Percentiles rank a stretch among this genome's conserved stretches.
phyloP scores from a whole-genome alignment of 2,329 filamentous ascomycete genomes.

The Chaetomium globosum region DNA sequence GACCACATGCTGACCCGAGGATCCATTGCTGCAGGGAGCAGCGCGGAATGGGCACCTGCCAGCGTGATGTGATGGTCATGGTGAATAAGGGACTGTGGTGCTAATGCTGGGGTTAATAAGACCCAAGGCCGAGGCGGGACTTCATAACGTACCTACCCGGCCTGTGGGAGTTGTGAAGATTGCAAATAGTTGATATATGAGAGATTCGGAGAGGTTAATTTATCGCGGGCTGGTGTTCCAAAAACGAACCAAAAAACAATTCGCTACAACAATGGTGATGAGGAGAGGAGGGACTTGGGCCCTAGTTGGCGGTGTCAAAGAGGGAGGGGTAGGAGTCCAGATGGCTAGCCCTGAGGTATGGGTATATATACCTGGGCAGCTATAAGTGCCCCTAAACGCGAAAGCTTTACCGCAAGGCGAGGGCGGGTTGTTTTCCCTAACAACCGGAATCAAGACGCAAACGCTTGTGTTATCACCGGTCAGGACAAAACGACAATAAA shows the following conservation, averaged over 20 bases:
- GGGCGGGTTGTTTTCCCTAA: neutral
- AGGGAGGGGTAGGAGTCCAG: neutral
- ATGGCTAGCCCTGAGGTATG: neutral
- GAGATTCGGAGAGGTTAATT: neutral
- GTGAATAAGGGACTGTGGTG: neutral
- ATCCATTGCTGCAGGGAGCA: slow-evolving; percentile 60
- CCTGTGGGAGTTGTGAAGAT: neutral
- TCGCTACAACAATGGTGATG: neutral
- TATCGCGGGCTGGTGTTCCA: neutral
- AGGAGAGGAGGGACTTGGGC: neutral
- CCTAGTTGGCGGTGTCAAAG: neutral
- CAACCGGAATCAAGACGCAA: neutral
- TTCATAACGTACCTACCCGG: neutral
- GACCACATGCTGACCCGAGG: slow-evolving; percentile 52
- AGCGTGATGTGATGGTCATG: slow-evolving; percentile 55
- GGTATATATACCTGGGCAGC: neutral
- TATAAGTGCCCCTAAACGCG: neutral
- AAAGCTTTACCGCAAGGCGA: neutral
- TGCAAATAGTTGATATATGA: neutral
- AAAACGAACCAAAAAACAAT: neutral
- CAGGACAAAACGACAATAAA: neutral
- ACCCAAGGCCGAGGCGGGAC: neutral
- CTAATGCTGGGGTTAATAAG: neutral
- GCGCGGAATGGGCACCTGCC: slow-evolving; percentile 48
- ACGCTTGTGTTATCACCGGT: neutral